Base-by-base conservation (phyloP, 192 early-diverging fungal species). In the Coemansia sp. region DNA sequence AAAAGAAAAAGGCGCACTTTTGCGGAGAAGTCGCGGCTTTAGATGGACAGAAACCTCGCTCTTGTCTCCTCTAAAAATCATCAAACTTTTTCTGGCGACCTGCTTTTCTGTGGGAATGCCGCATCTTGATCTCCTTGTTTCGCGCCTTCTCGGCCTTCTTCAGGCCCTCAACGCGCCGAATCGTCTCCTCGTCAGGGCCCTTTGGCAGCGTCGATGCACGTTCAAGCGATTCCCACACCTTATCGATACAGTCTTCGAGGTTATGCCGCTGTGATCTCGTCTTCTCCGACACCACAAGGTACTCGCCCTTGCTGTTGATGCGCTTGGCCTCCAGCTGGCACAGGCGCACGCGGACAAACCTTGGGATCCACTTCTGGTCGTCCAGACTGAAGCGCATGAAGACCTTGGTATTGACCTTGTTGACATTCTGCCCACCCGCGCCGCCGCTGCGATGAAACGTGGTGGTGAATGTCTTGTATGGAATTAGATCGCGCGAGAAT, bases 351-450 rank as follows among this genome's bases (percentile, higher is more conserved):
- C 87, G 86, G 7, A 92, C 89, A 46, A 89, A 89, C 58, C 77
- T 83, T 7, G 93, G 94, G 22, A 96, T 78, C 92, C 92, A 93
- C 36, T 66, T 56, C 8, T 89, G 90, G 18, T 88, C 71, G 41
- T 83, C 82, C 36, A 94, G 71, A 8, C 77, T 39, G 62, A 96
- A 88, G 47, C 91, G 85, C 85, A 96, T 85, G 64, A 90, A 89
- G 12, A 91, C 92, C 77, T 97, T 95, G 47, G 92, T 91, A 67
- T 89, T 93, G 19, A 94, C 90, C 87, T 96, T 96, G 85, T 96
- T 96, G 39, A 96, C 94, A 71, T 96, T 94, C 69, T 96, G 93
- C 19, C 94, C 94, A 26, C 94, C 94, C 11, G 94, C 92, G 6
- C 93, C 94, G 71, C 92, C 87, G 71, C 89, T 88, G 63, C 92